Evolutionary conservation across 2,329 filamentous ascomycete genomes (phyloP).

Genomic region (Aspergillus novoparasiticus): DNA sequence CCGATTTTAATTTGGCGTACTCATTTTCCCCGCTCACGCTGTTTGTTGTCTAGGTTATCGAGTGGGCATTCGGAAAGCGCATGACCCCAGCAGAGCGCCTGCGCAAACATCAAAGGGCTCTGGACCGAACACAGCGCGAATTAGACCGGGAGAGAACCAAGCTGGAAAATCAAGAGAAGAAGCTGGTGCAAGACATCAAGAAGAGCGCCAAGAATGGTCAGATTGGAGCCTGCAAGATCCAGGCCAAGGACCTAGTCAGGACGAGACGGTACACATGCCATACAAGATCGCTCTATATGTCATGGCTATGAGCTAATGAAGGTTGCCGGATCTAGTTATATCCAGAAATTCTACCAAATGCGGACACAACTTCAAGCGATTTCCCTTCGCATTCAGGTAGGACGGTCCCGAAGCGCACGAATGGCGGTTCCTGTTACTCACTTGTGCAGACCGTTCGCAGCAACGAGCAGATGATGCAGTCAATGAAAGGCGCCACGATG

Average conservation of each 20-base stretch:
- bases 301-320: conserved; percentile 2
- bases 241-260: conserved; percentile 93
- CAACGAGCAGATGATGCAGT: conserved; percentile 99
- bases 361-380: conserved; percentile 96
- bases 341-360: conserved; percentile 99
- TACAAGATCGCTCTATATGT: not conserved
- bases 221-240: conserved; percentile 97
- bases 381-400: conserved; percentile 87
- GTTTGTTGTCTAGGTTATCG: conserved; percentile 69
- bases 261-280: conserved; percentile 68
- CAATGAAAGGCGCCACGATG: conserved; percentile 96
- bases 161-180: conserved; percentile 98
- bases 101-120: conserved; percentile 81
- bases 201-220: conserved; percentile 97
- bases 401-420: conserved; percentile 14
- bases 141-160: conserved; percentile 93
- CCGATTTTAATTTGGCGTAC: conserved; percentile 8
- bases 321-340: conserved; percentile 62
- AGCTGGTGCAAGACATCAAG: conserved; percentile 92
- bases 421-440: not conserved
- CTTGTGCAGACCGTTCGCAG: conserved; percentile 80
- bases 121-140: conserved; percentile 96
- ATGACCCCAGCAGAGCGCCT: conserved; percentile 81
- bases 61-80: conserved; percentile 99
- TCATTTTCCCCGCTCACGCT: conserved; percentile 9